Base-by-base conservation (phyloP, 495 filamentous ascomycete genomes). In the Penicillium cosmopolitanum region DNA sequence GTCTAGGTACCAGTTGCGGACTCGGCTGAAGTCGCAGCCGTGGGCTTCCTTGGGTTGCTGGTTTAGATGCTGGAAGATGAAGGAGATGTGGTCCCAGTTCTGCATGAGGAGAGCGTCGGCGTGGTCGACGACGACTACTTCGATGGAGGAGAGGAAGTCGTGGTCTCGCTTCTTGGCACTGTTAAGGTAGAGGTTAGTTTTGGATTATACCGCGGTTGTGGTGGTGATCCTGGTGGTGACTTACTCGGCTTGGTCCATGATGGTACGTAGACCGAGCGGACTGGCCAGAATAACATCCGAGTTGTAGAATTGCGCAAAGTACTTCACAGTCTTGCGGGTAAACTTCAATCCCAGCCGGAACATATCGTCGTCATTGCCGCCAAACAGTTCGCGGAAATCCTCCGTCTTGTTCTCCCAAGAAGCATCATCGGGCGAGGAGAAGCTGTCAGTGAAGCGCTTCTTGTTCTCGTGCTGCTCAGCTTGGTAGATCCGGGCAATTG, bases 81-180 rank as follows among this genome's bases (percentile, higher is more conserved):
- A 90, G 64, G 92, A 89, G 53, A 96, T 84, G 74, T 98, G 93
- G 65, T 97, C 93, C 95, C 96, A 98, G 74, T 96, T 97, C 68
- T 98, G 95, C 93, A 97, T 97, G 16, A 93, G 83, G 15, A 98
- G 80, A 1, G 93, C 92, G 71, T 98, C 96, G 42, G 92, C 90
- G 69, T 97, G 92, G 72, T 98, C 95, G 48, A 96, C 80, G 38
- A 98, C 80, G 23, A 92, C 87, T 10, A 98, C 70, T 72, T 98
- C 95, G 64, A 98, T 90, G 0, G 92, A 96, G 48, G 87, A 92
- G 19, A 98, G 82, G 70, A 96, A 98, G 72, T 98, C 95, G 64
- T 85, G 87, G 68, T 98, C 95, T 10, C 84, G 77, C 68, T 93
- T 94, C 74, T 93, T 93, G 38, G 80, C 78, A 60, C 77, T 79